phyloP scores from a whole-genome alignment of 73 alveolate genomes.

The Vitrella brassicaformis region DNA sequence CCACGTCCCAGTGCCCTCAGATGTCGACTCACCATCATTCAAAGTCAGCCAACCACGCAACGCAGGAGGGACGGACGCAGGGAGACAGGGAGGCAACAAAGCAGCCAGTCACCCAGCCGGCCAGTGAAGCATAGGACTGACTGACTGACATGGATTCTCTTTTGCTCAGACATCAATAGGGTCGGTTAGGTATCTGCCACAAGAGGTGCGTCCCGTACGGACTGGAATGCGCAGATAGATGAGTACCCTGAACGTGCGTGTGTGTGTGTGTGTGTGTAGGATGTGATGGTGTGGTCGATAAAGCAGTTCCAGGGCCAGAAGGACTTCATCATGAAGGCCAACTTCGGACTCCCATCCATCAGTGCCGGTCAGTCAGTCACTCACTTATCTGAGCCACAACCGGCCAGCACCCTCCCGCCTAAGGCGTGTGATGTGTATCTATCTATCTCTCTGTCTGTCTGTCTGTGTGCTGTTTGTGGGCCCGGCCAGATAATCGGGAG shows the following conservation, averaged over 20 bases:
- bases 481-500: not conserved
- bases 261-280: constrained; percentile 24
- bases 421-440: no score
- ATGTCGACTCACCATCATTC: constrained; percentile 81
- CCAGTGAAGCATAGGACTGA: no score
- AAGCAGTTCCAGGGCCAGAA: constrained; percentile 89
- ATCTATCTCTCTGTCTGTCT: not conserved
- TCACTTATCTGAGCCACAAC: no score
- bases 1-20: constrained; percentile 89
- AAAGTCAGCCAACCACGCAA: constrained; percentile 36
- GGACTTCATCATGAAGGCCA: constrained; percentile 85
- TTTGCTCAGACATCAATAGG: constrained; percentile 38
- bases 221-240: no score
- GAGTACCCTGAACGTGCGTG: no score
- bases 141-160: no score
- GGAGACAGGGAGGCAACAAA: no score
- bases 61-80: no score
- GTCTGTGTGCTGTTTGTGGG: not conserved
- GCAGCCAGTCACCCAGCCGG: no score
- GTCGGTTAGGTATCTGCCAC: constrained; percentile 35
- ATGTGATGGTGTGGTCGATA: constrained; percentile 85
- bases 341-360: constrained; percentile 89
- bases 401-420: no score
- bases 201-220: constrained; percentile 8
- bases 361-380: constrained; percentile 34